Evolutionary conservation across 2,329 filamentous ascomycete species (phyloP).

Genomic region (Penicillium sp.): DNA sequence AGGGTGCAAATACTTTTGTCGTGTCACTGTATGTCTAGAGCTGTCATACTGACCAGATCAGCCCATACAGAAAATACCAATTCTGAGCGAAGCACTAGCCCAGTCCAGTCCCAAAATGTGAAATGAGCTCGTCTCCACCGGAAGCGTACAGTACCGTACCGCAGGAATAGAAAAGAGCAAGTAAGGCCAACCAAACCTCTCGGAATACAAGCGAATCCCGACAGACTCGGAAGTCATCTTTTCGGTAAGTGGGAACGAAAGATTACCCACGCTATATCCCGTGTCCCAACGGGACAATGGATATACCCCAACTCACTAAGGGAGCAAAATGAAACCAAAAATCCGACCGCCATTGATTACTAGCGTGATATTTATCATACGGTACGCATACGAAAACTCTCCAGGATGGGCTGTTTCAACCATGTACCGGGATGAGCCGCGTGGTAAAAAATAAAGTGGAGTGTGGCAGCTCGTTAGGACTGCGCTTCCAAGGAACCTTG

Average conservation of each 20-base stretch:
- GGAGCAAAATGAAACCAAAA: background rate
- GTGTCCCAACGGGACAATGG: background rate
- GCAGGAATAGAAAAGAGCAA: background rate
- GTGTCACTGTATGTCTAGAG: too few species aligned
- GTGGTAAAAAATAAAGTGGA: background rate
- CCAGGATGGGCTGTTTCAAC: background rate
- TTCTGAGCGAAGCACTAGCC: background rate
- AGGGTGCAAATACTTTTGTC: too few species aligned
- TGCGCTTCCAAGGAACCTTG: constrained; percentile 4
- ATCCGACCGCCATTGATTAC: background rate
- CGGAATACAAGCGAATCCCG: too few species aligned
- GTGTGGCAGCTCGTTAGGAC: background rate
- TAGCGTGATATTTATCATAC: background rate
- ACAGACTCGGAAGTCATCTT: too few species aligned
- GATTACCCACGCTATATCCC: background rate
- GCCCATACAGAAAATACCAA: background rate
- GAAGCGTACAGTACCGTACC: background rate
- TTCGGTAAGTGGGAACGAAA: background rate
- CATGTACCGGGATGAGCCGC: constrained; percentile 7
- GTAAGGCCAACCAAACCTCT: too few species aligned
- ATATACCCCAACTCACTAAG: background rate
- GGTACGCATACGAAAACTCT: background rate
- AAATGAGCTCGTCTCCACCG: background rate
- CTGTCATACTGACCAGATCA: too few species aligned
- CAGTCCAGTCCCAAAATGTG: background rate